Percentiles rank a stretch among this genome's conserved stretches.
These are phyloP conservation scores for Pythium folliculosum DNA, from an alignment of 352 stramenopile genomes.

Conservation along the genomic window DNA sequence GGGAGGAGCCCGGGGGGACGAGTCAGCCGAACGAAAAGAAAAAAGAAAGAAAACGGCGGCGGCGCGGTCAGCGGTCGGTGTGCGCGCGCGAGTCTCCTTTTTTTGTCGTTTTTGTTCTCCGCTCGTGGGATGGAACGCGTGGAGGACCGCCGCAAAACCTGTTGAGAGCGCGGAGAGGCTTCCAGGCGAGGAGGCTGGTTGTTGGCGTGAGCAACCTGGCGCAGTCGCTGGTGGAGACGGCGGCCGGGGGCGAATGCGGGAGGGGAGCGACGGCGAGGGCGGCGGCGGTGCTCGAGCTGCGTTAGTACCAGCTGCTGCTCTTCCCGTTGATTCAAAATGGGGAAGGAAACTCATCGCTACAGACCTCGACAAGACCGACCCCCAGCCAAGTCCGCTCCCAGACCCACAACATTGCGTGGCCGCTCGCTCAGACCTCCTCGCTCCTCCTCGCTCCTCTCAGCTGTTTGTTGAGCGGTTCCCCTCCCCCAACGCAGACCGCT, in stretches of 20 bases:
- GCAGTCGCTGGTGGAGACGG: not conserved
- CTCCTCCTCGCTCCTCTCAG: constrained; percentile 11
- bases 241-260: constrained; percentile 3
- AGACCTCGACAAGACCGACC: not conserved
- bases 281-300: not conserved
- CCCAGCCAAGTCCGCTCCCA: not conserved
- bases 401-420: not conserved
- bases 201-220: too few relatives aligned
- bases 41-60: constrained; percentile 10
- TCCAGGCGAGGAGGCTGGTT: not conserved
- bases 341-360: constrained; percentile 22
- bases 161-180: too few relatives aligned
- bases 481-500: constrained; percentile 20
- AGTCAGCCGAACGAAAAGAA: not conserved
- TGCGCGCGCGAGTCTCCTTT: not conserved
- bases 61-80: not conserved
- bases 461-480: constrained; percentile 14
- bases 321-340: constrained; percentile 29
- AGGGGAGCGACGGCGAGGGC: not conserved
- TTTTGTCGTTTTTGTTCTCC: not conserved
- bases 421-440: not conserved
- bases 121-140: too few relatives aligned
- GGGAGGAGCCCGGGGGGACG: not conserved
- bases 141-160: too few relatives aligned
- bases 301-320: constrained; percentile 19